phyloP scores from a whole-genome alignment of 768 basidiomycete species.

The Suillus americanus region DNA sequence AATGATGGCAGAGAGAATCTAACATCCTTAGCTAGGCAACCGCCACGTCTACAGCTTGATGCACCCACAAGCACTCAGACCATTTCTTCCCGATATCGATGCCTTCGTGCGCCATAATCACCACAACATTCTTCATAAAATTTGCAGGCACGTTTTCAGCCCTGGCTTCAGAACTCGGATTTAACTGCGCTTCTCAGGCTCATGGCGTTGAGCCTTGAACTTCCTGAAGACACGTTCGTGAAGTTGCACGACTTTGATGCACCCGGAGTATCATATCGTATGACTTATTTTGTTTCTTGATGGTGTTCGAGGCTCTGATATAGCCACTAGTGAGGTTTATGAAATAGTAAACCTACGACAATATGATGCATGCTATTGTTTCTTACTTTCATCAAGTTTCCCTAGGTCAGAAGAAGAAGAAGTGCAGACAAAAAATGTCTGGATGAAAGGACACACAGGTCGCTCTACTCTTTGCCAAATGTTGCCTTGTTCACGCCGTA shows the following conservation, averaged over 20 bases:
- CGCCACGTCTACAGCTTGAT: conserved; percentile 42
- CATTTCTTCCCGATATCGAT: conserved; percentile 52
- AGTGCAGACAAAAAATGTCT: conserved; percentile 49
- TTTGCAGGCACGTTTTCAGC: conserved; percentile 37
- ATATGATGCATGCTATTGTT: not conserved
- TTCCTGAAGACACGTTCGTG: conserved; percentile 52
- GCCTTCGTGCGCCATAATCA: conserved; percentile 53
- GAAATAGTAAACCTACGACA: conserved; percentile 53
- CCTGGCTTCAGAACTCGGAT: not conserved
- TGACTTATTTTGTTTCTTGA: conserved; percentile 2
- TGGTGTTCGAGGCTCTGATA: not conserved
- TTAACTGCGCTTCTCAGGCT: conserved; percentile 31
- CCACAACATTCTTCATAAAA: conserved; percentile 46
- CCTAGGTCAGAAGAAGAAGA: conserved; percentile 52
- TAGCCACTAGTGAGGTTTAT: conserved; percentile 52
- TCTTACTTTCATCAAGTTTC: conserved; percentile 34
- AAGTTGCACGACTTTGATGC: conserved; percentile 47
- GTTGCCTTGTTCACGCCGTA: not conserved
- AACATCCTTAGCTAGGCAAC: conserved; percentile 40
- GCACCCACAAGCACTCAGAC: conserved; percentile 51
- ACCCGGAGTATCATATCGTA: conserved; percentile 43
- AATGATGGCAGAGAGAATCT: not conserved
- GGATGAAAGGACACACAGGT: conserved; percentile 64
- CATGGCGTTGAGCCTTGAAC: conserved; percentile 50
- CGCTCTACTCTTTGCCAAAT: not conserved